These are phyloP conservation scores for Chaetomium sp. DNA, from an alignment of 2,329 filamentous ascomycete species.

Conservation along the genomic window DNA sequence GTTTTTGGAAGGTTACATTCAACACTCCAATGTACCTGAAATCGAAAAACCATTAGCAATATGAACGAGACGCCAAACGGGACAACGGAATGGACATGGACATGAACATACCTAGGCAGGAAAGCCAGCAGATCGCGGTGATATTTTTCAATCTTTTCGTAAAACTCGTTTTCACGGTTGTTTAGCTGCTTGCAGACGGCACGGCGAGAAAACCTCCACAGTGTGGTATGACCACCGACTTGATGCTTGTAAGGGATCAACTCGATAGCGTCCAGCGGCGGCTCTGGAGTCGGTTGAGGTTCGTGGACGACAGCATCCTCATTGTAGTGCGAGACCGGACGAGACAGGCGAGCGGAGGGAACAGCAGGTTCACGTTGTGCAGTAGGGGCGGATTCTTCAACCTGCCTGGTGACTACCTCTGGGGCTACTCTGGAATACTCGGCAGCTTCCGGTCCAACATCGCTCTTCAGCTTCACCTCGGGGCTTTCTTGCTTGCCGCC, in stretches of 20 bases:
- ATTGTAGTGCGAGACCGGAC: constrained; percentile 37
- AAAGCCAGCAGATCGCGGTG: constrained; percentile 88
- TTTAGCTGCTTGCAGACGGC: constrained; percentile 98
- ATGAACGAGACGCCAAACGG: no score
- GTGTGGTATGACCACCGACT: constrained; percentile 90
- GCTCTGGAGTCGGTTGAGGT: constrained; percentile 43
- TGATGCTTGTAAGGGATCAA: constrained; percentile 96
- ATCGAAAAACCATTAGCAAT: constrained; percentile 21
- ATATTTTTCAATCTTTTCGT: constrained; percentile 87
- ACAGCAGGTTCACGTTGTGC: constrained; percentile 36
- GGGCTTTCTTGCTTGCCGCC: constrained; percentile 25
- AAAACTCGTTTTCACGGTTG: constrained; percentile 97
- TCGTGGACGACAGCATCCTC: constrained; percentile 44
- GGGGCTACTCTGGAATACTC: constrained; percentile 21
- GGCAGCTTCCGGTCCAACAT: constrained; percentile 22
- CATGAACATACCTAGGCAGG: constrained; percentile 63
- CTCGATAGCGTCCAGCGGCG: constrained; percentile 83
- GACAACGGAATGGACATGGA: no score
- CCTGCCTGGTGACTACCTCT: constrained; percentile 23
- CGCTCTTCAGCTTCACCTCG: constrained; percentile 22
- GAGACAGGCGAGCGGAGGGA: constrained; percentile 30
- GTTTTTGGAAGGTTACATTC: constrained; percentile 91
- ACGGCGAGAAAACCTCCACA: constrained; percentile 90
- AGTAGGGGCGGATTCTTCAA: constrained; percentile 36
- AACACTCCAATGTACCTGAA: constrained; percentile 89